Evolutionary conservation across 1,284 basidiomycete genomes (phyloP).

Genomic region (Xerocomus subilludens): DNA sequence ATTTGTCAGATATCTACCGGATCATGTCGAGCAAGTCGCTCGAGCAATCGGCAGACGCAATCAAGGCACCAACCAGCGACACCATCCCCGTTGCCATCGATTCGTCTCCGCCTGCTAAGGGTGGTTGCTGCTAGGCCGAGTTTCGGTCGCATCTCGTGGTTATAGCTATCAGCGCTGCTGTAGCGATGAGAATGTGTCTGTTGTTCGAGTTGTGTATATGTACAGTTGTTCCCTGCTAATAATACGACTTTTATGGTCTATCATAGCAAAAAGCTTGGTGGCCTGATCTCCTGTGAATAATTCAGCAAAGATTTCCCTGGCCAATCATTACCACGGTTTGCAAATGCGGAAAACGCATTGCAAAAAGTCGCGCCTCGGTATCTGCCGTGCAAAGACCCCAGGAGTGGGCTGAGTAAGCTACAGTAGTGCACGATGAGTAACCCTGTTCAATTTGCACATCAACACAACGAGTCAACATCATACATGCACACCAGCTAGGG

Average conservation of each 20-base stretch:
- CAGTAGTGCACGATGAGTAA: too few relatives aligned
- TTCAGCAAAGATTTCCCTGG: constrained; percentile 89
- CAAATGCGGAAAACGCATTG: too few relatives aligned
- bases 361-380: too few relatives aligned
- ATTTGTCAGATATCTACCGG: constrained; percentile 89
- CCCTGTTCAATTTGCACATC: too few relatives aligned
- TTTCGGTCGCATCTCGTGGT: constrained; percentile 22
- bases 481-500: too few relatives aligned
- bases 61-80: constrained; percentile 76
- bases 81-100: constrained; percentile 79
- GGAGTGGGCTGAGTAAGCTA: too few relatives aligned
- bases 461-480: too few relatives aligned
- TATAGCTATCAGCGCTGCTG: constrained; percentile 19
- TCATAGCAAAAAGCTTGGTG: constrained; percentile 70
- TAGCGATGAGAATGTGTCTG: constrained; percentile 25
- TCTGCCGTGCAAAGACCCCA: too few relatives aligned
- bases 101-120: constrained; percentile 51
- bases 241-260: constrained; percentile 9
- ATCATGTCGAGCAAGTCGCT: constrained; percentile 92
- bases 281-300: constrained; percentile 90
- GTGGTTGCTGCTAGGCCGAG: constrained; percentile 57
- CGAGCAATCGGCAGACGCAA: constrained; percentile 79
- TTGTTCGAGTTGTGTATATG: constrained; percentile 37
- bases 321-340: too few relatives aligned
- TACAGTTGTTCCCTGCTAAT: constrained; percentile 44